A percentile compares a stretch with the other conserved stretches of the same genome.
These are phyloP conservation scores for Nicotiana rustica DNA, from an alignment of 305 asterid genomes.

Conservation along the genomic window DNA sequence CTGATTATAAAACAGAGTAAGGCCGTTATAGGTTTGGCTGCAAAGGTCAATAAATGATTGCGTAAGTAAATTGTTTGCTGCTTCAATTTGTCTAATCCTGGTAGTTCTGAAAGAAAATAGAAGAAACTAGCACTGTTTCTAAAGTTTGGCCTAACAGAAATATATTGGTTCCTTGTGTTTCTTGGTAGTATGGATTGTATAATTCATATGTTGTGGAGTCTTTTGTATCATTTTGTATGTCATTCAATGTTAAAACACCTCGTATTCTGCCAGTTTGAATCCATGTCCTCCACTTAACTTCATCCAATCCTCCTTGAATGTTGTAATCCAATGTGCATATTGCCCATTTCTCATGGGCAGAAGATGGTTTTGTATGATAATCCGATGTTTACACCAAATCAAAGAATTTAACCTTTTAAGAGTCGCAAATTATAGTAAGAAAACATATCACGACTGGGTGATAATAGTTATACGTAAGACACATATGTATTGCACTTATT, in stretches of 20 bases:
- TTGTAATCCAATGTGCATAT: not conserved
- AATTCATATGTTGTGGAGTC: not conserved
- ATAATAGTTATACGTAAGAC: not conserved
- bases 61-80: constrained; percentile 19
- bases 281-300: not conserved
- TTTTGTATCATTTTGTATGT: constrained; percentile 5
- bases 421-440: not conserved
- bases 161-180: constrained; percentile 23
- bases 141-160: not conserved
- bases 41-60: not conserved
- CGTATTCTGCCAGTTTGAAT: not conserved
- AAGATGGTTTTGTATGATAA: not conserved
- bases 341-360: not conserved
- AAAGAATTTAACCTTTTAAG: not conserved
- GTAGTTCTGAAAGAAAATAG: not conserved
- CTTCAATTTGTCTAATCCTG: constrained; percentile 27
- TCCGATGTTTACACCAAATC: not conserved
- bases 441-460: not conserved
- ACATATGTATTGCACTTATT: not conserved
- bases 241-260: not conserved
- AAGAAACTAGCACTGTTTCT: not conserved
- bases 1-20: not conserved
- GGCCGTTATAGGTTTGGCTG: constrained; percentile 18
- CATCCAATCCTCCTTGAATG: not conserved
- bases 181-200: not conserved